Percentiles rank a stretch among this genome's conserved stretches.
These are phyloP conservation scores for Irpex lacteus DNA, from an alignment of 1,284 basidiomycete species.

Conservation along the genomic window DNA sequence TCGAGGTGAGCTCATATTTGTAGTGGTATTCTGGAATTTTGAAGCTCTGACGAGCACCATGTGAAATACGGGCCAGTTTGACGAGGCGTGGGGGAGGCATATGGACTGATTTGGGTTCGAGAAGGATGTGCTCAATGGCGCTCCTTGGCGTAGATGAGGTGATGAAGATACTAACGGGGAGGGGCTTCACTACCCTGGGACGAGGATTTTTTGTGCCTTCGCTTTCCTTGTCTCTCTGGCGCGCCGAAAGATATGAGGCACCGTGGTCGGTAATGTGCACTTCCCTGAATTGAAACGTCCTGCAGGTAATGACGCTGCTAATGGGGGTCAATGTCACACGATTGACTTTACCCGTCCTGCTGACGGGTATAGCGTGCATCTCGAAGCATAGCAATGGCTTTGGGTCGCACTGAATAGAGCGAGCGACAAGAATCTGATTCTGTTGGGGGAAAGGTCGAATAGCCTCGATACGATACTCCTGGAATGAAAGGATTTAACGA, in stretches of 20 bases:
- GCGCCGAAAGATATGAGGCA: too few species aligned
- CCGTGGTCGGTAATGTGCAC: too few species aligned
- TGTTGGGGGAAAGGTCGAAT: constrained; percentile 55
- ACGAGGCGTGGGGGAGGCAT: not conserved
- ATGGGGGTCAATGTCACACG: too few species aligned
- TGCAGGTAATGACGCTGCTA: too few species aligned
- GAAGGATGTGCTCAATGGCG: not conserved
- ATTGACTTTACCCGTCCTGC: not conserved
- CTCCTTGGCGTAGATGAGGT: not conserved
- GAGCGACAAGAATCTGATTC: constrained; percentile 53
- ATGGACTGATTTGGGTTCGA: not conserved
- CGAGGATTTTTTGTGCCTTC: too few species aligned
- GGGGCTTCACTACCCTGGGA: not conserved
- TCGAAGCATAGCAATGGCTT: not conserved
- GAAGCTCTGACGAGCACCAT: too few species aligned
- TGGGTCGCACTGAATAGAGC: constrained; percentile 18
- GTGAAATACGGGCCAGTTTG: not conserved
- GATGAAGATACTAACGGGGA: not conserved
- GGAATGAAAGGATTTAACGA: constrained; percentile 12
- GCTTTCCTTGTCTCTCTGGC: too few species aligned
- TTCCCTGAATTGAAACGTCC: too few species aligned
- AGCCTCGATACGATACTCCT: constrained; percentile 46
- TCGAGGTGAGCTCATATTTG: not conserved
- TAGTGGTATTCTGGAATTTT: not conserved
- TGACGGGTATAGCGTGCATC: not conserved